Evolutionary conservation across 768 basidiomycete species (phyloP).

Genomic region (Sistotremastrum suecicum): DNA sequence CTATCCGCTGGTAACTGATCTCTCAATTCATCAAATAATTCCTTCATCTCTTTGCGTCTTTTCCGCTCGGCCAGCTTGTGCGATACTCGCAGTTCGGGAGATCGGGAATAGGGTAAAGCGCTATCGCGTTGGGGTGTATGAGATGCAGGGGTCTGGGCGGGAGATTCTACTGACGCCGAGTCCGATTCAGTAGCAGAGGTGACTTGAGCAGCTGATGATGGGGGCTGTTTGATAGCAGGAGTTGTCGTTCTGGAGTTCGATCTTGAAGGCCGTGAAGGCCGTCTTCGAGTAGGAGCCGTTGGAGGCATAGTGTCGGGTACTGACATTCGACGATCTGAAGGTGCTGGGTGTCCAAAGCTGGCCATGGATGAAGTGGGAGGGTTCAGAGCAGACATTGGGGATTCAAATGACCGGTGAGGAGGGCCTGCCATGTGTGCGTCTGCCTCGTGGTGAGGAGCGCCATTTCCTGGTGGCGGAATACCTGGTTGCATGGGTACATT

Average conservation of each 20-base stretch:
- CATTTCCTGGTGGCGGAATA: conserved; percentile 21
- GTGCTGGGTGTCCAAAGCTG: conserved; percentile 26
- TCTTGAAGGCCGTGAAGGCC: conserved; percentile 53
- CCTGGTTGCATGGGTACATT: conserved; percentile 15
- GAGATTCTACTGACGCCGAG: conserved; percentile 17
- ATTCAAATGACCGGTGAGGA: conserved; percentile 16
- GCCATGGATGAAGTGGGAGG: conserved; percentile 26
- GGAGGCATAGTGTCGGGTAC: conserved; percentile 44
- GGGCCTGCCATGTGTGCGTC: conserved; percentile 28
- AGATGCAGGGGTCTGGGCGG: conserved; percentile 23
- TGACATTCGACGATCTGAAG: conserved; percentile 67
- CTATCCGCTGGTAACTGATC: conserved; percentile 86
- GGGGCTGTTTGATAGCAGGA: neutral
- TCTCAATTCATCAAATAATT: conserved; percentile 89
- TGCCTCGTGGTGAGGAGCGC: conserved; percentile 29
- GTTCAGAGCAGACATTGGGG: conserved; percentile 26
- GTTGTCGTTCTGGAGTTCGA: conserved; percentile 2
- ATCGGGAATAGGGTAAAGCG: conserved; percentile 80
- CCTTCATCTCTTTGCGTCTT: conserved; percentile 97
- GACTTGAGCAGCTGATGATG: neutral
- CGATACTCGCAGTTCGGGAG: conserved; percentile 85
- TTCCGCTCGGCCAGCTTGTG: conserved; percentile 98
- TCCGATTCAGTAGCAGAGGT: conserved; percentile 6
- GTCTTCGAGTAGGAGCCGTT: conserved; percentile 37
- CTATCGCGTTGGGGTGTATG: conserved; percentile 31